Evolutionary conservation across 306 rosid genomes (phyloP), one percentile per base, ranked within the genome.

Genomic region (Dalbergia cochinchinensis): DNA sequence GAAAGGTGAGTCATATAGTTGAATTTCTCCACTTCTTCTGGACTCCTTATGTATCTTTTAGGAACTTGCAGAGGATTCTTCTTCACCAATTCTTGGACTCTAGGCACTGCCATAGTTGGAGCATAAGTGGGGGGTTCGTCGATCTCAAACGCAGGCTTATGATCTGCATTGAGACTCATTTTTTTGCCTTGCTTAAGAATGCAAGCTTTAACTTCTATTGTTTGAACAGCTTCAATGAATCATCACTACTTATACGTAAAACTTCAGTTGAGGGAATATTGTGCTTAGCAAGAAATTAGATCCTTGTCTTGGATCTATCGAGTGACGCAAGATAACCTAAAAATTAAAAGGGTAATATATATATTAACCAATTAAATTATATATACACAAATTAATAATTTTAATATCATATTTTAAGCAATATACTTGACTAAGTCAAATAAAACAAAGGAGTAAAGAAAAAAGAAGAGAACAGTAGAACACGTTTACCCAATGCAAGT

Each of bases 81-180:
- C 67, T 42, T 82, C 55, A 82, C 74, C 78, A 86, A 64, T 79
- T 89, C 90, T 82, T 89, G 90, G 65, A 86, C 90, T 73, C 79
- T 83, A 26, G 81, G 81, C 1, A 75, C 80, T 0, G 65, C 75
- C 10, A 88, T 37, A 61, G 92, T 78, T 71, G 79, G 18, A 22
- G 50, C 82, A 33, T 9, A 83, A 34, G 66, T 78, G 13, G 74
- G 83, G 44, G 19, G 42, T 63, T 77, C 74, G 51, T 67, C 57
- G 26, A 72, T 72, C 7, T 42, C 15, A 57, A 8, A 18, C 20
- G 13, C 62, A 5, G 13, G 16, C 60, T 64, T 74, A 72, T 63
- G 20, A 55, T 64, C 77, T 66, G 7, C 63, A 5, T 53, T 72
- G 11, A 65, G 65, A 76, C 55, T 54, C 91, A 71, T 81, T 11